Percentiles rank a stretch among this genome's conserved stretches.
Evolutionary conservation across 345 rosid species (phyloP).

Genomic region (rapeseed (Brassica napus)): DNA sequence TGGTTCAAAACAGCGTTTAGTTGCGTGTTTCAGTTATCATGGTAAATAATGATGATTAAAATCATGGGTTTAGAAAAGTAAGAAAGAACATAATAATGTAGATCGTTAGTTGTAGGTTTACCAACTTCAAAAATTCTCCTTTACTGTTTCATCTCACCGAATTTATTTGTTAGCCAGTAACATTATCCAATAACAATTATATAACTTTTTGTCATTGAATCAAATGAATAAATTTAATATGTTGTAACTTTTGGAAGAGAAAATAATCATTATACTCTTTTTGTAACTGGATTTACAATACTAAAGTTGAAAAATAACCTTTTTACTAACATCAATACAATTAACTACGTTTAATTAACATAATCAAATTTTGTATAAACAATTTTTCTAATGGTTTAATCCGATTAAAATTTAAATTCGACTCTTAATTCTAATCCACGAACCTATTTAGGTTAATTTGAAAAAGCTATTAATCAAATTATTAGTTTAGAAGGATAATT

Average conservation of each 20-base stretch:
- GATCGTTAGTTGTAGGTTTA: slow-evolving; percentile 31
- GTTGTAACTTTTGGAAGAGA: neutral
- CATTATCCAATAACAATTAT: neutral
- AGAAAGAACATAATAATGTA: slow-evolving; percentile 28
- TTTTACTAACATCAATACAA: too few species aligned
- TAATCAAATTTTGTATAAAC: too few species aligned
- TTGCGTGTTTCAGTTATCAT: neutral
- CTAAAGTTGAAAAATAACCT: too few species aligned
- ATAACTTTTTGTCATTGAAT: neutral
- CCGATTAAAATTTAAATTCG: too few species aligned
- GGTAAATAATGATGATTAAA: slow-evolving; percentile 13
- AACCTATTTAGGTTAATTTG: too few species aligned
- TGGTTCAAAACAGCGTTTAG: neutral
- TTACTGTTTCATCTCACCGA: neutral
- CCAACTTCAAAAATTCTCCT: slow-evolving; percentile 23
- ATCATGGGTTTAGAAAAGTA: slow-evolving; percentile 13
- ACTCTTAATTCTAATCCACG: too few species aligned
- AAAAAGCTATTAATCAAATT: too few species aligned
- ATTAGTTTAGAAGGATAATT: too few species aligned
- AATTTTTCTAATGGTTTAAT: too few species aligned
- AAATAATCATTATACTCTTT: too few species aligned
- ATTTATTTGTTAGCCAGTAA: neutral
- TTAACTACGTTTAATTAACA: too few species aligned
- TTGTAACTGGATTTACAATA: too few species aligned
- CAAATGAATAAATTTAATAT: neutral